Percentiles rank a stretch among this genome's conserved stretches.
Conservation (phyloP, 805 yeast species). For the Candida xyloterini region DNA sequence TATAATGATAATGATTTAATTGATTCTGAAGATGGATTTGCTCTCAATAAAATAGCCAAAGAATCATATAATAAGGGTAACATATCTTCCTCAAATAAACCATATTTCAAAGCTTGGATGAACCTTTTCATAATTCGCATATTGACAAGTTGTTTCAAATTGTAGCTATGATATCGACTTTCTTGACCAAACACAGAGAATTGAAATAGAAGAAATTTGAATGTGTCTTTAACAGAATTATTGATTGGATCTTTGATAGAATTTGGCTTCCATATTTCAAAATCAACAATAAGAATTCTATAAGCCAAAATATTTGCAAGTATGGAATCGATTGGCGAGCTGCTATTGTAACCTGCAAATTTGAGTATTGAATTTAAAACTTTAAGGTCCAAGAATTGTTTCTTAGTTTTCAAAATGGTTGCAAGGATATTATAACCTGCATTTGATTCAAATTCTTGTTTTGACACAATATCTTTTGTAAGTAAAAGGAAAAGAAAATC, state of each 20-base stretch:
- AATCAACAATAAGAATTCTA: constrained; percentile 55
- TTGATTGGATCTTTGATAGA: constrained; percentile 18
- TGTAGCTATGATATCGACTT: constrained; percentile 50
- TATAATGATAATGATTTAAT: constrained; percentile 51
- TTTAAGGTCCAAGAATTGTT: constrained; percentile 36
- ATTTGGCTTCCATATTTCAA: constrained; percentile 52
- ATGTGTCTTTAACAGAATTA: constrained; percentile 37
- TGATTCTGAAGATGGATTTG: constrained; percentile 53
- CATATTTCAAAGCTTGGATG: constrained; percentile 47
- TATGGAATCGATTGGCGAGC: constrained; percentile 52
- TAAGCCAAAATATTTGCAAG: constrained; percentile 57
- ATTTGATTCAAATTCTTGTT: constrained; percentile 55
- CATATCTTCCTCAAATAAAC: constrained; percentile 36
- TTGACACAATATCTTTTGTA: constrained; percentile 46
- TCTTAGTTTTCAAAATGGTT: constrained; percentile 49
- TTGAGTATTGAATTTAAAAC: constrained; percentile 47
- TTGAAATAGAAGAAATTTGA: constrained; percentile 55
- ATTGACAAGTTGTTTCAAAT: constrained; percentile 49
- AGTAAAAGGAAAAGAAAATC: constrained; percentile 42
- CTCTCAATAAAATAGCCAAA: constrained; percentile 38
- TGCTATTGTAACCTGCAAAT: constrained; percentile 54
- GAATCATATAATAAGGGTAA: constrained; percentile 39
- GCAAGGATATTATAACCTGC: constrained; percentile 61
- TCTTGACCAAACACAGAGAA: constrained; percentile 52
- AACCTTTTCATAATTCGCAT: constrained; percentile 46